phyloP scores from a whole-genome alignment of 352 stramenopile genomes.

The Pythium coloratum region DNA sequence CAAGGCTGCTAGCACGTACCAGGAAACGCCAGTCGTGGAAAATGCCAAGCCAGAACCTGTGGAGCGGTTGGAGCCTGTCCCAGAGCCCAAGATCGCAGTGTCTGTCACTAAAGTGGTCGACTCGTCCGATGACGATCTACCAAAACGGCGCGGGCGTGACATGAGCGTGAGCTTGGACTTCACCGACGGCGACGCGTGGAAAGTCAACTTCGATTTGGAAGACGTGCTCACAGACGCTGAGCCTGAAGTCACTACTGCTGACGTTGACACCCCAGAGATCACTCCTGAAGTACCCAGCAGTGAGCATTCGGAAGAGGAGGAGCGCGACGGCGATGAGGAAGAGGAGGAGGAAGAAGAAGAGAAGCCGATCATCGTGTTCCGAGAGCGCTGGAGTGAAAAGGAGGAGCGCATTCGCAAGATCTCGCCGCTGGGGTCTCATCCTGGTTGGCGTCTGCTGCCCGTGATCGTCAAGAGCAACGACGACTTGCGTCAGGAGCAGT shows the following conservation, averaged over 20 bases:
- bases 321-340: conserved; percentile 42
- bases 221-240: conserved; percentile 61
- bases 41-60: conserved; percentile 3
- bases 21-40: not conserved
- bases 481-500: conserved; percentile 97
- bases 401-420: conserved; percentile 61
- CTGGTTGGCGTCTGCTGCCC: conserved; percentile 69
- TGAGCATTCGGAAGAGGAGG: conserved; percentile 2
- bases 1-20: not conserved
- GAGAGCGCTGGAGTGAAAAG: conserved; percentile 81
- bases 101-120: conserved; percentile 4
- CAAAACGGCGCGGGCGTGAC: conserved; percentile 41
- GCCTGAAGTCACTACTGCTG: conserved; percentile 30
- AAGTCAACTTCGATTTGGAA: conserved; percentile 73
- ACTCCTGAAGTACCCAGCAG: conserved; percentile 13
- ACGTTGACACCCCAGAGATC: conserved; percentile 12
- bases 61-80: conserved; percentile 11
- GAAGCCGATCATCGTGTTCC: conserved; percentile 78
- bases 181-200: conserved; percentile 66
- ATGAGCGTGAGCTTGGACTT: conserved; percentile 77
- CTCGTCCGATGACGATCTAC: conserved; percentile 36
- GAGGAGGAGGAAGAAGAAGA: conserved; percentile 50
- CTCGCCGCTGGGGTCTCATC: conserved; percentile 53
- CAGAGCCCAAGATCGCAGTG: conserved; percentile 13
- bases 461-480: conserved; percentile 99